Conservation (phyloP, 495 filamentous ascomycete species). For the Neurospora discreta region DNA sequence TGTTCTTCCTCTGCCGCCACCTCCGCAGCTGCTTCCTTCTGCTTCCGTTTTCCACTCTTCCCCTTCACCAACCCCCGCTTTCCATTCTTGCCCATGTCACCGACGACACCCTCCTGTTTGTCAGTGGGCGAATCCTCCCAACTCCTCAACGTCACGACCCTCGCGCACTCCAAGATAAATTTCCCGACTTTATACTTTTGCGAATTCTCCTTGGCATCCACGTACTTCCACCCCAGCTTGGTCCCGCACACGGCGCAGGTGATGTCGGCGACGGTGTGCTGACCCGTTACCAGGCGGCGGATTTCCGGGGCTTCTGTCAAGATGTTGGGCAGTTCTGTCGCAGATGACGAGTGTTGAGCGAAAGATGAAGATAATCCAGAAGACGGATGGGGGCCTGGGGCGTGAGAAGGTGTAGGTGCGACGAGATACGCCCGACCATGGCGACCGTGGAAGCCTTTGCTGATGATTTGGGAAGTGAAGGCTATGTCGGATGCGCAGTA, state of each 20-base stretch:
- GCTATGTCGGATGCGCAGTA: conserved; percentile 67
- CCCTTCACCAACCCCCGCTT: background rate
- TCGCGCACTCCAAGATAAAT: conserved; percentile 84
- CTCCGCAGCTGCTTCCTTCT: background rate
- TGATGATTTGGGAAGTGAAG: conserved; percentile 67
- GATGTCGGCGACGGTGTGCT: conserved; percentile 54
- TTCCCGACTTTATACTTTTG: conserved; percentile 94
- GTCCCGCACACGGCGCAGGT: conserved; percentile 43
- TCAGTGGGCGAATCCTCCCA: conserved; percentile 47
- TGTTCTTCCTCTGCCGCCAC: background rate
- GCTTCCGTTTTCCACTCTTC: background rate
- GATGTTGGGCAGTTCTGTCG: conserved; percentile 33
- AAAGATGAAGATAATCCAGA: background rate
- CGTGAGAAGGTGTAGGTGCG: conserved; percentile 27
- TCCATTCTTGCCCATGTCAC: background rate
- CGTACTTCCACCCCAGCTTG: conserved; percentile 88
- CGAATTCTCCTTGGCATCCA: conserved; percentile 65
- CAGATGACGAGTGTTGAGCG: background rate
- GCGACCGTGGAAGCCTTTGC: conserved; percentile 88
- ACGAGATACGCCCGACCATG: conserved; percentile 89
- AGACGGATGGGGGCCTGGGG: conserved; percentile 3
- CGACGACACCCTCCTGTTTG: background rate
- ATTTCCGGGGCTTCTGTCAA: conserved; percentile 44
- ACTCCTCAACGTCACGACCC: conserved; percentile 50
- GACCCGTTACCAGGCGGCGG: conserved; percentile 68